Evolutionary conservation across 73 alveolate species (phyloP), one percentile per base, ranked within the genome.

Genomic region (Uronychia binucleata): DNA sequence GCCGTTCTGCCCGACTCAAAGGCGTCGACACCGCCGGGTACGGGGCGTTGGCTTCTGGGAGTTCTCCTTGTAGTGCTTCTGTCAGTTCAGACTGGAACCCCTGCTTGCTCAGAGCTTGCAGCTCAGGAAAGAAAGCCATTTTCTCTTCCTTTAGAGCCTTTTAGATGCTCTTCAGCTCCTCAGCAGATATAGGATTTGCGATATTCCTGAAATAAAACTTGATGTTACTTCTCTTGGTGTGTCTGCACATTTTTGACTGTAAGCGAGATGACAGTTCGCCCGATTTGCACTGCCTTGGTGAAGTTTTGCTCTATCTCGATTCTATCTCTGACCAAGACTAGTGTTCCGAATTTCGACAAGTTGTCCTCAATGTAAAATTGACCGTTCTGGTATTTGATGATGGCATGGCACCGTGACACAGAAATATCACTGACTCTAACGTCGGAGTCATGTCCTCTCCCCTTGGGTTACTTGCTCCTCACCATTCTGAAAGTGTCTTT

Each of bases 371-470:
- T 57, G 85, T 88, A 94, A 75, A 94, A 86, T n/a, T 86, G 79
- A 74, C 87, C 85, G n/a, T 81, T 81, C 33, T 79, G 58, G 28
- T 84, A 83, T 31, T 85, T 86, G 78, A 94, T 77, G 27, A 58
- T 80, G 58, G 95, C 96, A 86, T 94, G 98, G 86, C 87, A 75
- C 79, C 98, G 84, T 26, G 95, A 86, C 14, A 94, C 96, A 0
- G 96, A 90, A 60, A 94, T 92, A 89, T 94, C 98, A 83, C 88
- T 92, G 33, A 92, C 87, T 78, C 94, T 31, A 19, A 94, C 82
- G 75, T 92, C 93, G 33, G 93, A 58, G 1, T 90, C 98, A 80
- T 94, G 96, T 34, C 96, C 97, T 86, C 98, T 84, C 35, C 98
- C 98, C 67, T 46, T 11, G n/a, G 5, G 5, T 19, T 46, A 46